These are phyloP conservation scores for Trebouxia gelatinosa DNA, from an alignment of 163 green algal genomes.

Conservation along the genomic window DNA sequence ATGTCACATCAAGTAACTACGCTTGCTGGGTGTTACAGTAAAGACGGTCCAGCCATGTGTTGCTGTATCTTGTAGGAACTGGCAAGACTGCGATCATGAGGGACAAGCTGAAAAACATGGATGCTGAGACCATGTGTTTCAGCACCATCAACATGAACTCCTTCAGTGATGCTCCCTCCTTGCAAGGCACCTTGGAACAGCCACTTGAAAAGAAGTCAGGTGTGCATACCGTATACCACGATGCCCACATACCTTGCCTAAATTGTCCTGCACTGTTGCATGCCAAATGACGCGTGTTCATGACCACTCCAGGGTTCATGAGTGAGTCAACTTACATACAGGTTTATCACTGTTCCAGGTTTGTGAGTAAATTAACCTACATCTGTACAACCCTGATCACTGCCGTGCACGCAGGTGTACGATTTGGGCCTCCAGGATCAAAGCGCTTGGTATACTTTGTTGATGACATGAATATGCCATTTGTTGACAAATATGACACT, in stretches of 20 bases:
- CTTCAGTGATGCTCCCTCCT: conserved; percentile 73
- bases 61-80: conserved; percentile 57
- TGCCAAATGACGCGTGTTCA: no score
- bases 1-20: no score
- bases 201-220: conserved; percentile 86
- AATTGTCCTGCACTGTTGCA: no score
- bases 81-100: conserved; percentile 91
- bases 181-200: conserved; percentile 77
- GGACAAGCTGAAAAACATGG: conserved; percentile 83
- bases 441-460: conserved; percentile 88
- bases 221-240: no score
- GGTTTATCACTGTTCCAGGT: no score
- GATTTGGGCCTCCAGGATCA: conserved; percentile 81
- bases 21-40: no score
- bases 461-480: conserved; percentile 92
- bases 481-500: conserved; percentile 95
- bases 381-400: no score
- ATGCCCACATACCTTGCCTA: no score
- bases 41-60: no score
- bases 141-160: conserved; percentile 88
- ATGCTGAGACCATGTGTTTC: conserved; percentile 66
- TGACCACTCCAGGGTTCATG: no score
- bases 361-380: no score
- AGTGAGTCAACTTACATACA: no score
- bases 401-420: conserved; percentile 49